Conservation (phyloP, 495 filamentous ascomycete genomes). For the Podospora pseudopauciseta region DNA sequence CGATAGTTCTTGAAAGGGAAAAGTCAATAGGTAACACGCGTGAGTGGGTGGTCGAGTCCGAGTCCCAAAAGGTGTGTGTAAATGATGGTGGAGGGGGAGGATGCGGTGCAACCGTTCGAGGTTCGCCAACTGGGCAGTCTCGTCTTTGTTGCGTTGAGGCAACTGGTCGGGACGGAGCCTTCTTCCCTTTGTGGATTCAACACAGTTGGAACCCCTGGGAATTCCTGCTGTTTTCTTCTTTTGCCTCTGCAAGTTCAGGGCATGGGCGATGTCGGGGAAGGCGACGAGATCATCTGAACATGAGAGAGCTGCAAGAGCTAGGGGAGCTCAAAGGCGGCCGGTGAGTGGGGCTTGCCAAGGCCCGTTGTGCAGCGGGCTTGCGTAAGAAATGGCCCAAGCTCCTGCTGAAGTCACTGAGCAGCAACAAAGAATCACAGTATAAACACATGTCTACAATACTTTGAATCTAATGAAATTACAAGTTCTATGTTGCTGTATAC, state of each 20-base stretch:
- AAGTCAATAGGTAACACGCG: neutral
- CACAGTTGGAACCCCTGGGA: neutral
- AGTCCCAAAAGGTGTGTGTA: neutral
- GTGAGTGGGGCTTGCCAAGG: neutral
- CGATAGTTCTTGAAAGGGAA: neutral
- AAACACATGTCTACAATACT: neutral
- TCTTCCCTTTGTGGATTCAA: neutral
- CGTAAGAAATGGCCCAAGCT: slow-evolving; percentile 7
- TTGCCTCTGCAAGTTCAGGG: neutral
- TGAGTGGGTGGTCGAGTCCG: neutral
- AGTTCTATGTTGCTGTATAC: neutral
- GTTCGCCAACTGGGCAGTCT: neutral
- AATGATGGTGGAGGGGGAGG: neutral
- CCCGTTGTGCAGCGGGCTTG: neutral
- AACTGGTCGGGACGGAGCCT: too few species aligned
- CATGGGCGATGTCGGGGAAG: neutral
- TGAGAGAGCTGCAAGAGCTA: neutral
- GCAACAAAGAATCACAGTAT: neutral
- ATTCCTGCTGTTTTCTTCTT: neutral
- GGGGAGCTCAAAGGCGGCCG: neutral
- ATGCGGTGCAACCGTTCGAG: neutral
- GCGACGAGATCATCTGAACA: neutral
- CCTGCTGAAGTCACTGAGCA: neutral
- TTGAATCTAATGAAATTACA: neutral
- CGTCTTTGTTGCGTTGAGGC: neutral